Conservation (phyloP, 306 rosid genomes). For the Dryas octopetala region DNA sequence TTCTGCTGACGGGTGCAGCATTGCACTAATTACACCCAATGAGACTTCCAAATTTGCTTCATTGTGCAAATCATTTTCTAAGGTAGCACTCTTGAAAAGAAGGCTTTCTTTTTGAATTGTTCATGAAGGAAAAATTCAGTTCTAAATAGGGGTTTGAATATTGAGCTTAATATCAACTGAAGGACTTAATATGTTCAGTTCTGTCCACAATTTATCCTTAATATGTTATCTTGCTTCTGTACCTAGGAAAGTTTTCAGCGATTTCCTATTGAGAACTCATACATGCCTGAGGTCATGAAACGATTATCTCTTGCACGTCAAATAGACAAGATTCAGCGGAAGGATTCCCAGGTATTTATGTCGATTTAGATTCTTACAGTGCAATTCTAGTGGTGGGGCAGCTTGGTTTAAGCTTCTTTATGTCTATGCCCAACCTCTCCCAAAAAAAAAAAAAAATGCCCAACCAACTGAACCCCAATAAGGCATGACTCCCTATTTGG, state of each 20-base stretch:
- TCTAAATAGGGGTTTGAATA: background rate
- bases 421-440: background rate
- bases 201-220: background rate
- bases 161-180: constrained; percentile 9
- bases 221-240: constrained; percentile 17
- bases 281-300: constrained; percentile 84
- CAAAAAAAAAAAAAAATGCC: too few species aligned
- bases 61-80: constrained; percentile 88
- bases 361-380: constrained; percentile 25
- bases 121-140: background rate
- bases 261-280: constrained; percentile 82
- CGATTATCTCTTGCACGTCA: constrained; percentile 83
- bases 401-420: background rate
- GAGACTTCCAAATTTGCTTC: constrained; percentile 87
- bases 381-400: background rate
- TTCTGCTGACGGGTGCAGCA: constrained; percentile 94
- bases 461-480: background rate
- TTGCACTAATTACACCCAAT: constrained; percentile 76
- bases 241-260: constrained; percentile 66
- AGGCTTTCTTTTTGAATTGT: background rate
- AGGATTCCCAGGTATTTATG: constrained; percentile 72
- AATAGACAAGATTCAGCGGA: constrained; percentile 80
- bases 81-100: constrained; percentile 42
- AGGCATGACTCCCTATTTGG: background rate
- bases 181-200: constrained; percentile 1